Conservation (phyloP, 2,329 filamentous ascomycete genomes). For the Clonostachys chloroleuca region DNA sequence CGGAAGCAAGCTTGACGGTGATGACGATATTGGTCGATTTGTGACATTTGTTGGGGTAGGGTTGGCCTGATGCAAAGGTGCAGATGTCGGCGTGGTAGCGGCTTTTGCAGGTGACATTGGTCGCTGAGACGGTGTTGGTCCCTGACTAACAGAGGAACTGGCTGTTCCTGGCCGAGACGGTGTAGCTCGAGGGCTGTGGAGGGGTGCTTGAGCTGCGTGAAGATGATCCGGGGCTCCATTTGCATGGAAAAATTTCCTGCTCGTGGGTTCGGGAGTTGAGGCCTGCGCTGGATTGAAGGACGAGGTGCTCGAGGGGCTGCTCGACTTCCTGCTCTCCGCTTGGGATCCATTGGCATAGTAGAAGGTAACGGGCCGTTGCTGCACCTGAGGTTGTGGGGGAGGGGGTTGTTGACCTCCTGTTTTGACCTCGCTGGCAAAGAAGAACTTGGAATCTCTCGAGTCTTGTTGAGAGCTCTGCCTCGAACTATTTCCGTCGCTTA, state of each 20-base stretch:
- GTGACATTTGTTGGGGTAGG: constrained; percentile 13
- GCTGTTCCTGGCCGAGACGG: constrained; percentile 30
- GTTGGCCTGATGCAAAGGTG: constrained; percentile 8
- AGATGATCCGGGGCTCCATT: constrained; percentile 52
- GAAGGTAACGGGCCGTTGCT: constrained; percentile 45
- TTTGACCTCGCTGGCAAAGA: constrained; percentile 80
- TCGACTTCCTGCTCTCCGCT: constrained; percentile 23
- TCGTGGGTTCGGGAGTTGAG: constrained; percentile 28
- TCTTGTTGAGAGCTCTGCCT: constrained; percentile 14
- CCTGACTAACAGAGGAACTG: constrained; percentile 12
- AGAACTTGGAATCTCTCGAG: constrained; percentile 62
- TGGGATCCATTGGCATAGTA: constrained; percentile 51
- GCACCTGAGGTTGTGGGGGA: constrained; percentile 26
- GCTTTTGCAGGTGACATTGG: constrained; percentile 48
- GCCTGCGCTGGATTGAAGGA: constrained; percentile 25
- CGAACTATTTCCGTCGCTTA: constrained; percentile 20
- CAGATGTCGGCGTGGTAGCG: constrained; percentile 8
- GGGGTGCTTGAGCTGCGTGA: constrained; percentile 10
- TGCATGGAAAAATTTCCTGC: constrained; percentile 71
- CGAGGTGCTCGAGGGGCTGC: constrained; percentile 17
- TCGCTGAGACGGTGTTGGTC: constrained; percentile 23
- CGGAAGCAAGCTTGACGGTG: constrained; percentile 28
- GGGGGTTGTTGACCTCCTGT: too few species aligned
- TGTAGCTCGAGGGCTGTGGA: constrained; percentile 31
- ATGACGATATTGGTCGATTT: constrained; percentile 21